Evolutionary conservation across 495 filamentous ascomycete genomes (phyloP), one percentile per base, ranked within the genome.

Genomic region (Aspergillus mulundensis): DNA sequence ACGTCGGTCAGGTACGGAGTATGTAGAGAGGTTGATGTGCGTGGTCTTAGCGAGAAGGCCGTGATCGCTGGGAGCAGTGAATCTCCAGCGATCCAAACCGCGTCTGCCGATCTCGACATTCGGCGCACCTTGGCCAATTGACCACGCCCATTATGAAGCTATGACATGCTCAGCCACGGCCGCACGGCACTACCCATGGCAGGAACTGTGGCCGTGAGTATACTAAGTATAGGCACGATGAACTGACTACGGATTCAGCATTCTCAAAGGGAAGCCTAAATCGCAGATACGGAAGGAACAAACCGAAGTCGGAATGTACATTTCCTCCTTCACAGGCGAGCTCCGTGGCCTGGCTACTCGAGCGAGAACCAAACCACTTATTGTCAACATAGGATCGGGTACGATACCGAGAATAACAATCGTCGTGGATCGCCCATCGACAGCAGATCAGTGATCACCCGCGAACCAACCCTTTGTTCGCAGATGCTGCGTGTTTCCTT

Each of bases 101-200:
- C 20, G 7, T 23, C 32, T 24, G 34, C 14, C 7, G 15, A 23
- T 36, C 38, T 40, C 34, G 8, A n/a, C 45, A 18, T n/a, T 24
- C 18, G 30, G 15, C 30, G 30, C 47, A 50, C 28, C 32, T 30
- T 12, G 47, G 25, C 15, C 32, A 20, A n/a, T n/a, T n/a, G n/a
- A n/a, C n/a, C 47, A 5, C 25, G 28, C 10, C 30, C 12, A 38
- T 50, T 38, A 36, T n/a, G 34, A 50, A 38, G 20, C 19, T 50
- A 23, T 40, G 20, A 34, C 14, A 50, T 38, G 30, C 48, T 50
- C 48, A 50, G 48, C 48, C 48, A 50, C 48, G 48, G 5, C 19
- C 34, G 10, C 10, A 36, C 32, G 32, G 12, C 12, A 36, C 10
- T 30, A 30, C 32, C 20, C 34, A 10, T 19, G 18, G 16, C 18